phyloP scores from a whole-genome alignment of 192 early-diverging fungal species.

The Dimargaris xerosporica region DNA sequence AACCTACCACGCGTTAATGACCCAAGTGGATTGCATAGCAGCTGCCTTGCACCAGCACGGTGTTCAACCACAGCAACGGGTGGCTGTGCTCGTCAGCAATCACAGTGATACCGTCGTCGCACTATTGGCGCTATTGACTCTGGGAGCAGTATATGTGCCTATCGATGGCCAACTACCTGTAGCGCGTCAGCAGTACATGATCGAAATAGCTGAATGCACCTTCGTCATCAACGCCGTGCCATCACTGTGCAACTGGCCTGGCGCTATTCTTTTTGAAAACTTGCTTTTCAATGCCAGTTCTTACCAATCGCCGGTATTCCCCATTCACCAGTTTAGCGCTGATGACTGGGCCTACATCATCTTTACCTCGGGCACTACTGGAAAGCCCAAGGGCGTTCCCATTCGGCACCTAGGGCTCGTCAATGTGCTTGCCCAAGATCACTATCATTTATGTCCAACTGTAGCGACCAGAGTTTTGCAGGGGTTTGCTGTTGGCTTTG shows the following conservation, averaged over 20 bases:
- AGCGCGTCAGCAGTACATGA: background rate
- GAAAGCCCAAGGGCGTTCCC: background rate
- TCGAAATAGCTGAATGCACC: background rate
- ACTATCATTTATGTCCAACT: background rate
- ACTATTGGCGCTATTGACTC: background rate
- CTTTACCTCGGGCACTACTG: slow-evolving; percentile 8
- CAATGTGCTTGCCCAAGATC: background rate
- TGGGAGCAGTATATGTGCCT: background rate
- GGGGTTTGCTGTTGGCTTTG: background rate
- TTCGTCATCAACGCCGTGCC: background rate
- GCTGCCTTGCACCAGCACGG: background rate
- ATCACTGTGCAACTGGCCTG: no score
- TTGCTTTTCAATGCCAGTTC: no score
- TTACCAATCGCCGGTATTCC: no score
- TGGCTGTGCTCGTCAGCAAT: background rate
- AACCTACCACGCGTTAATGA: no score
- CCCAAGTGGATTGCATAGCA: background rate
- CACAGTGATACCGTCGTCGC: background rate
- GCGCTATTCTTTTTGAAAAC: background rate
- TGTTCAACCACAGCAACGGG: background rate
- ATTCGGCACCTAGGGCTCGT: background rate
- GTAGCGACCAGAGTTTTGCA: background rate
- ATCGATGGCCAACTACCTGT: background rate
- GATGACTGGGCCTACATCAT: slow-evolving; percentile 1
- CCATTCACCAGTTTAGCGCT: background rate